Evolutionary conservation across 2,329 filamentous ascomycete species (phyloP).

Genomic region (Leptodontidium sp.): DNA sequence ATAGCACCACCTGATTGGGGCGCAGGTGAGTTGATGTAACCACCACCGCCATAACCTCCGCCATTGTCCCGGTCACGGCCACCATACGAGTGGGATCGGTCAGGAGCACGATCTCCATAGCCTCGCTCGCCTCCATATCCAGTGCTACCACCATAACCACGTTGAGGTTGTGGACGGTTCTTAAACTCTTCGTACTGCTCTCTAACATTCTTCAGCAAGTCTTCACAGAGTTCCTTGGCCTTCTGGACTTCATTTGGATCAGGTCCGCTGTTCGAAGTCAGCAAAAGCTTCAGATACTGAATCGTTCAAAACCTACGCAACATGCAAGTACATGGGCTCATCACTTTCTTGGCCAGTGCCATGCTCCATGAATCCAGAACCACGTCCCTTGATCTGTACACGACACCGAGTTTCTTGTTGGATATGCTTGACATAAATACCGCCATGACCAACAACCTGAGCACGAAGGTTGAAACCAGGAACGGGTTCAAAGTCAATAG

Average conservation of each 20-base stretch:
- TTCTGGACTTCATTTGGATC: slow-evolving; percentile 85
- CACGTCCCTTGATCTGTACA: slow-evolving; percentile 97
- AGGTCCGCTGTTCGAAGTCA: slow-evolving; percentile 69
- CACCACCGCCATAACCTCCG: slow-evolving; percentile 50
- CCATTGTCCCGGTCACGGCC: slow-evolving; percentile 45
- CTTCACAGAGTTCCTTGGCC: slow-evolving; percentile 88
- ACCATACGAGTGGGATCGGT: slow-evolving; percentile 53
- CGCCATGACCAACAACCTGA: slow-evolving; percentile 93
- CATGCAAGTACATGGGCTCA: slow-evolving; percentile 95
- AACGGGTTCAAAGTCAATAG: slow-evolving; percentile 88
- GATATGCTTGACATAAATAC: slow-evolving; percentile 97
- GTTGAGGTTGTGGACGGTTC: slow-evolving; percentile 72
- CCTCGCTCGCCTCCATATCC: slow-evolving; percentile 55
- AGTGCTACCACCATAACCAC: slow-evolving; percentile 59
- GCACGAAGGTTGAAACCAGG: slow-evolving; percentile 95
- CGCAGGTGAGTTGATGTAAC: slow-evolving; percentile 47
- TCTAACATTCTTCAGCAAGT: slow-evolving; percentile 85
- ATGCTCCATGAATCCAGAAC: slow-evolving; percentile 92
- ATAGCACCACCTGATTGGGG: slow-evolving; percentile 46
- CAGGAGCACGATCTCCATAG: slow-evolving; percentile 61
- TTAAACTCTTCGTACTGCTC: slow-evolving; percentile 94
- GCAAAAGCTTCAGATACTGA: not conserved
- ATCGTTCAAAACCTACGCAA: slow-evolving; percentile 71
- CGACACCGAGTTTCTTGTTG: slow-evolving; percentile 94
- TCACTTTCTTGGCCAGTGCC: slow-evolving; percentile 91